Evolutionary conservation across 768 basidiomycete species (phyloP), one percentile per base, ranked within the genome.

Genomic region (Trametes maxima): DNA sequence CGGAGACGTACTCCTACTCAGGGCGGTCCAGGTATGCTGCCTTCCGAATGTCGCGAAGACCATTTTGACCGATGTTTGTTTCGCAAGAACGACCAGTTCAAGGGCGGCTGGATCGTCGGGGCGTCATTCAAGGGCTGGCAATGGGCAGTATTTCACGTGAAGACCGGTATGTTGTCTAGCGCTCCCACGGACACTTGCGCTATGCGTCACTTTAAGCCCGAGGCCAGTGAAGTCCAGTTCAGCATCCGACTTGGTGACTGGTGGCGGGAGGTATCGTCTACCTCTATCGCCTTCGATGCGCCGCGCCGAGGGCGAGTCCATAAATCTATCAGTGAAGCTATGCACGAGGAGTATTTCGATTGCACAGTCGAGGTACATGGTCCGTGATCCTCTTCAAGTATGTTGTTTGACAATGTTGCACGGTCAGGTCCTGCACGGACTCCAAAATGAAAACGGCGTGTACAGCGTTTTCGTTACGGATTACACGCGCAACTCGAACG

Each of bases 401-500:
- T 54, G 44, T 44, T 33, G 54, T 39, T 8, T 57, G 40, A 39
- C 5, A 14, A 42, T 28, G 16, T 60, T 39, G 24, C 22, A 17
- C 40, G 3, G 14, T 12, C 57, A 89, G 88, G 76, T 89, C 19
- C 59, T 88, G 11, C 71, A 80, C 53, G 79, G 74, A 10, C 75
- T 79, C 50, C 49, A 60, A 48, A 80, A 77, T 59, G 67, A 74
- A n/a, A 71, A 73, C 37, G 71, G 65, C 6, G 74, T 79, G 2
- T 77, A 79, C 59, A 79, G 72, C 33, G 60, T 89, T 13, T 88
- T 83, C 69, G 85, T 87, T 52, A 89, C 88, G 0, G 88, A 90
- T 65, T 89, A 87, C 67, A 86, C 87, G 6, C 65, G 62, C 43
- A 84, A 83, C 55, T 49, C 72, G 5, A 60, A 64, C 7, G 66